phyloP scores from a whole-genome alignment of 345 rosid species.

The Aquilaria malaccensis region DNA sequence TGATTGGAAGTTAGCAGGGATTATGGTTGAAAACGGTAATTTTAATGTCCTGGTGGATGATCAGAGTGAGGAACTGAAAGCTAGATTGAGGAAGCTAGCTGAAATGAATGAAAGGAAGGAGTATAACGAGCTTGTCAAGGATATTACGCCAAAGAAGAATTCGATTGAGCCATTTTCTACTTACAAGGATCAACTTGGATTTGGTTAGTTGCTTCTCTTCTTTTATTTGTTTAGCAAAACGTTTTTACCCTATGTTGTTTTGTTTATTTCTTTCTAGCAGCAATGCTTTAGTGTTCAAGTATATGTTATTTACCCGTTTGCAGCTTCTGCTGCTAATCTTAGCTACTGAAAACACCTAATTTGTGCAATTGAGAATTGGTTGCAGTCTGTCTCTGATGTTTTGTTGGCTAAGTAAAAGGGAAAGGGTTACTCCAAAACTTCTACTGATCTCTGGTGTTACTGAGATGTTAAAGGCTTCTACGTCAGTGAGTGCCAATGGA shows the following conservation, averaged over 20 bases:
- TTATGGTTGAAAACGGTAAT: neutral
- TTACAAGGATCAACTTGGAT: conserved; percentile 95
- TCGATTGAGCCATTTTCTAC: conserved; percentile 79
- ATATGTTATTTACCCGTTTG: too few relatives aligned
- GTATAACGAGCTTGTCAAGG: conserved; percentile 82
- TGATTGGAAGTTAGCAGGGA: neutral
- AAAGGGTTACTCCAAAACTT: too few relatives aligned
- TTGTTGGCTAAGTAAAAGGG: too few relatives aligned
- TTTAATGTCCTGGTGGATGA: neutral
- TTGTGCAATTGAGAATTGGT: too few relatives aligned
- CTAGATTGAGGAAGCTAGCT: conserved; percentile 57
- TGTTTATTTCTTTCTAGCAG: neutral
- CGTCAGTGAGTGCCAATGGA: too few relatives aligned
- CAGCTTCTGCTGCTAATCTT: too few relatives aligned
- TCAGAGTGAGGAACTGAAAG: conserved; percentile 72
- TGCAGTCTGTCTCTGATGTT: too few relatives aligned
- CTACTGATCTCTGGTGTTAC: too few relatives aligned
- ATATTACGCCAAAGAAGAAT: conserved; percentile 57
- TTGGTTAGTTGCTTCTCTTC: conserved; percentile 37
- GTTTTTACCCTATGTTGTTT: neutral
- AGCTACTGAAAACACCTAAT: too few relatives aligned
- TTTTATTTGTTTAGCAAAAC: neutral
- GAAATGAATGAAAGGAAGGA: conserved; percentile 79
- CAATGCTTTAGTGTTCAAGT: too few relatives aligned
- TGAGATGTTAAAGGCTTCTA: too few relatives aligned